Evolutionary conservation across 129 eudicot species (phyloP), one percentile per base, ranked within the genome.

Genomic region (Helichrysum umbraculigerum): DNA sequence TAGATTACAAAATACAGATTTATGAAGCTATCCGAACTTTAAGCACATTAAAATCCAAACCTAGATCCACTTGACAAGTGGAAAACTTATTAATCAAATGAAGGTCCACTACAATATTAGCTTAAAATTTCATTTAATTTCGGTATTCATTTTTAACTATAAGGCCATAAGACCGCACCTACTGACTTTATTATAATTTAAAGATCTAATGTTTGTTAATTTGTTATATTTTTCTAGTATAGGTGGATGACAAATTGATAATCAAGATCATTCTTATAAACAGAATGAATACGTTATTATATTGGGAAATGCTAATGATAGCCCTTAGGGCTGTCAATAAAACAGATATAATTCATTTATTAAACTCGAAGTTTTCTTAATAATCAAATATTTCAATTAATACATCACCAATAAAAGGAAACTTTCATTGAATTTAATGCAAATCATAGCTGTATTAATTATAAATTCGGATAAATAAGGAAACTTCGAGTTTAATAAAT

Each of bases 71-170:
- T 39, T 69, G 76, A 78, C 79, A 79, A 30, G 70, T 73, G 72
- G 61, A 41, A 28, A 79, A 56, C 25, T 12, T 72, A 54, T 51
- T 64, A 79, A 72, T 72, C 73, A 65, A 63, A 42, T 32, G 16
- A 70, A 63, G 76, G 64, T 63, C 39, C 29, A 32, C 15, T 61
- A 30, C 5, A 50, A 63, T 25, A 47, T 34, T 63, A 22, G 58
- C 62, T 22, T 51, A 39, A 63, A 44, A 21, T 34, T 57, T 66
- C 82, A 71, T 63, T 68, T 72, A 79, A 51, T 16, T 65, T 34
- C 37, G 56, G 71, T 57, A 12, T 25, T 25, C 28, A 25, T 25
- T 25, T 25, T 65, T 76, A 66, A 54, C 28, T 11, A 65, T 30
- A 2, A 17, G 47, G 47, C 47, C 47, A 39, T 39, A 39, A 41